phyloP scores from a whole-genome alignment of 2,329 filamentous ascomycete species.

The Emmonsiellopsis sp. region DNA sequence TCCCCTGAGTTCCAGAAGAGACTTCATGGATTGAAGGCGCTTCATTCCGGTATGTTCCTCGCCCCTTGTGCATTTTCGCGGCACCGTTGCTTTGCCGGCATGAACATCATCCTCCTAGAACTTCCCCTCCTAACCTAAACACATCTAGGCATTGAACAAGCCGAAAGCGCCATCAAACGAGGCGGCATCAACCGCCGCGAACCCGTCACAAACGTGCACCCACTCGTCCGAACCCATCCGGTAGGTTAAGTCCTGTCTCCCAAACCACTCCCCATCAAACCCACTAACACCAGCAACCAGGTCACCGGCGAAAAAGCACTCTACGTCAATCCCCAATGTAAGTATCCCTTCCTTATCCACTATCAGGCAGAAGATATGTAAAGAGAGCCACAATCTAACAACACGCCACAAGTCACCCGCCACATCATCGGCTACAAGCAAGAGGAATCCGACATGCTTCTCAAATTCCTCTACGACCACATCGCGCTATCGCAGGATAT shows the following conservation, averaged over 20 bases:
- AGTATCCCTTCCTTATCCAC: conserved; percentile 22
- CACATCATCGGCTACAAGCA: conserved; percentile 75
- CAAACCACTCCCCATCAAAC: background rate
- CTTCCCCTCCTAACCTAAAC: background rate
- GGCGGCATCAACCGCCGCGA: conserved; percentile 66
- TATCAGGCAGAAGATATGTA: no score
- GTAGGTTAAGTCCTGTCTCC: conserved; percentile 21
- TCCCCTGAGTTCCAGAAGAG: conserved; percentile 70
- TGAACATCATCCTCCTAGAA: background rate
- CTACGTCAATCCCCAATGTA: conserved; percentile 75
- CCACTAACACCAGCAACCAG: conserved; percentile 4
- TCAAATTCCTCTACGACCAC: conserved; percentile 71
- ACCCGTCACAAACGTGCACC: conserved; percentile 64
- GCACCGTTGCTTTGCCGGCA: background rate
- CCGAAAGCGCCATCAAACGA: conserved; percentile 54
- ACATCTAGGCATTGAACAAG: conserved; percentile 53
- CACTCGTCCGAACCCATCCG: conserved; percentile 71
- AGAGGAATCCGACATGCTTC: conserved; percentile 68
- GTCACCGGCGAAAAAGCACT: conserved; percentile 73
- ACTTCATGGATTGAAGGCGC: conserved; percentile 68
- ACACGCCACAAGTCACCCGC: conserved; percentile 53
- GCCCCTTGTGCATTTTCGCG: background rate
- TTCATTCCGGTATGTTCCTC: conserved; percentile 58
- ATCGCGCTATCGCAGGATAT: conserved; percentile 63
- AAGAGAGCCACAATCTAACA: background rate